Conservation (phyloP, 495 filamentous ascomycete species). For the Penicillium paradoxum region DNA sequence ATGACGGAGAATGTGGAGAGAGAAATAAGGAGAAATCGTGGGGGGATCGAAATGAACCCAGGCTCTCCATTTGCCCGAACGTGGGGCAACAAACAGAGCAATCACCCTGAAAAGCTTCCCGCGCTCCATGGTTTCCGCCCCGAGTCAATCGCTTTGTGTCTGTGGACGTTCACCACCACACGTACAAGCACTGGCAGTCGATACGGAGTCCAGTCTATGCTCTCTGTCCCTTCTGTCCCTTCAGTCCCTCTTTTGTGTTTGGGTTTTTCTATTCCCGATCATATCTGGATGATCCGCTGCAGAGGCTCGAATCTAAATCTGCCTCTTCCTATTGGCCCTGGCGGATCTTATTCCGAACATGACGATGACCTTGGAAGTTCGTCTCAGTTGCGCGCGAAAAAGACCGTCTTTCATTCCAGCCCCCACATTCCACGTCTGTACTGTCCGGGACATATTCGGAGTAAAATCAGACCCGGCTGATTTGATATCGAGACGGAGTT, state of each 20-base stretch:
- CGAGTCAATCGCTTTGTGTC: background rate
- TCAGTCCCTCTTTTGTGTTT: background rate
- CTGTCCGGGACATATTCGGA: background rate
- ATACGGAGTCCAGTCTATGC: too few relatives aligned
- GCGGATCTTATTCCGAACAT: background rate
- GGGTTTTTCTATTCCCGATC: background rate
- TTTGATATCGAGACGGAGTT: background rate
- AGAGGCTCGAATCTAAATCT: background rate
- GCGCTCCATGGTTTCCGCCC: background rate
- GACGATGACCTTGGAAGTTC: too few relatives aligned
- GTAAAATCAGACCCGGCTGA: background rate
- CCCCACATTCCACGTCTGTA: background rate
- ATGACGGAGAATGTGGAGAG: slow-evolving; percentile 2
- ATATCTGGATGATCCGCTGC: background rate
- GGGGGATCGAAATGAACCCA: background rate
- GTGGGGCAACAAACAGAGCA: slow-evolving; percentile 19
- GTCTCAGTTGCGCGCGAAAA: background rate
- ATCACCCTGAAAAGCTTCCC: slow-evolving; percentile 11
- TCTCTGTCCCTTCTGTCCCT: too few relatives aligned
- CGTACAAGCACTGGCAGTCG: too few relatives aligned
- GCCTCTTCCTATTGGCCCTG: background rate
- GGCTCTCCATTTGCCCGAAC: slow-evolving; percentile 32
- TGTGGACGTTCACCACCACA: too few relatives aligned
- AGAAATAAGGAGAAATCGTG: background rate
- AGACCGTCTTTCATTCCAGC: background rate